These are phyloP conservation scores for Amanita inopinata DNA, from an alignment of 768 basidiomycete species.

Conservation along the genomic window DNA sequence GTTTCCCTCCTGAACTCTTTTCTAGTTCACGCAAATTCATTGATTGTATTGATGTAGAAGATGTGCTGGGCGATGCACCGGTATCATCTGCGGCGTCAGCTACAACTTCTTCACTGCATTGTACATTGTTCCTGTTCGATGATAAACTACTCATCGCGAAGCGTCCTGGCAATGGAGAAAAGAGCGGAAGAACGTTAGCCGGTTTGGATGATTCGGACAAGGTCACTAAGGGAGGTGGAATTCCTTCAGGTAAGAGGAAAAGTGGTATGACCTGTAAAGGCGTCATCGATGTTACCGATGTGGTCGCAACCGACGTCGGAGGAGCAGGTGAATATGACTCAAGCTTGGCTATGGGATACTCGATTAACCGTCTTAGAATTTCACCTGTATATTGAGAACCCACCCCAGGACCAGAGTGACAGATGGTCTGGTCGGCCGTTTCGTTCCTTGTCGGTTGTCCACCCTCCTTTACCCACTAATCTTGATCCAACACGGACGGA, in stretches of 20 bases:
- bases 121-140: conserved; percentile 87
- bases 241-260: conserved; percentile 62
- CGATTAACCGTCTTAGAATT: conserved; percentile 47
- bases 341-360: conserved; percentile 15
- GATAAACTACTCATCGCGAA: conserved; percentile 91
- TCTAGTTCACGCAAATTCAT: conserved; percentile 82
- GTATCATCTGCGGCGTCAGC: conserved; percentile 34
- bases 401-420: conserved; percentile 74
- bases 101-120: conserved; percentile 50
- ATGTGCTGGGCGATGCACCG: conserved; percentile 46
- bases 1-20: conserved; percentile 85
- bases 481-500: conserved; percentile 57
- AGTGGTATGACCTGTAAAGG: conserved; percentile 79
- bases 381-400: conserved; percentile 74
- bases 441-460: conserved; percentile 68
- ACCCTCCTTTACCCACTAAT: conserved; percentile 58
- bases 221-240: conserved; percentile 50
- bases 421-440: conserved; percentile 85
- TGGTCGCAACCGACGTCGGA: conserved; percentile 79
- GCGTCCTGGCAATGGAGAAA: conserved; percentile 69
- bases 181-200: conserved; percentile 56
- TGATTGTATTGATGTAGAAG: conserved; percentile 91
- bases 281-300: conserved; percentile 74
- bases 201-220: conserved; percentile 77
- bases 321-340: conserved; percentile 48